Evolutionary conservation across 1,284 basidiomycete genomes (phyloP).

Genomic region (Microbotryomycetes sp.): DNA sequence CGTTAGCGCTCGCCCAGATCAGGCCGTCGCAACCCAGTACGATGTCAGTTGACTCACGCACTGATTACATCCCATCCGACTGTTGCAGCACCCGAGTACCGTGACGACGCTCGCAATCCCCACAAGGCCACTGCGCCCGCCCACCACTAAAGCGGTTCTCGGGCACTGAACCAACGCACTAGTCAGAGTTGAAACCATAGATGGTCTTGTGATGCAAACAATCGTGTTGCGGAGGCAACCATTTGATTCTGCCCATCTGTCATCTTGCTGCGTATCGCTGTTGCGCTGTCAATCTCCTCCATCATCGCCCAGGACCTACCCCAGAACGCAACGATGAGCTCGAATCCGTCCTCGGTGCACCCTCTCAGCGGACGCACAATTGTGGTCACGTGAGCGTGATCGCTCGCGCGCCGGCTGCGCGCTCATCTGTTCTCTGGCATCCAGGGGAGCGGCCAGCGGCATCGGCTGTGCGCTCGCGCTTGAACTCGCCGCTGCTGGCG

Average conservation of each 20-base stretch:
- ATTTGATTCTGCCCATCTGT: no score
- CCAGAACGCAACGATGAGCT: not conserved
- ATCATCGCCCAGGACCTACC: not conserved
- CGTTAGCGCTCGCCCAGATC: not conserved
- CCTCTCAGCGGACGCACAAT: not conserved
- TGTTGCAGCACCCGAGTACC: conserved; percentile 25
- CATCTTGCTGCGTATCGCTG: no score
- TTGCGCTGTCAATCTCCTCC: no score
- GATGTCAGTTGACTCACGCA: not conserved
- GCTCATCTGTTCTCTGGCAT: no score
- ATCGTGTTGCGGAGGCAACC: no score
- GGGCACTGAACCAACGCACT: no score
- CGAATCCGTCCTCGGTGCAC: not conserved
- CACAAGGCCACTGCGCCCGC: conserved; percentile 8
- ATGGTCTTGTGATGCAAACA: no score
- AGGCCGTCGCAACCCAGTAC: no score
- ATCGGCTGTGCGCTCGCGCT: conserved; percentile 25
- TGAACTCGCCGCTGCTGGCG: conserved; percentile 17
- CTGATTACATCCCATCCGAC: not conserved
- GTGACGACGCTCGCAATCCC: conserved; percentile 30
- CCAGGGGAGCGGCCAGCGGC: conserved; percentile 20
- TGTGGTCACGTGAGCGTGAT: not conserved
- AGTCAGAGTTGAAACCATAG: no score
- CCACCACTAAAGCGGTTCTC: conserved; percentile 10
- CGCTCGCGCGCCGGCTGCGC: not conserved